Evolutionary conservation across 1,139 yeast genomes (phyloP).

Genomic region (Blastobotrys apis): DNA sequence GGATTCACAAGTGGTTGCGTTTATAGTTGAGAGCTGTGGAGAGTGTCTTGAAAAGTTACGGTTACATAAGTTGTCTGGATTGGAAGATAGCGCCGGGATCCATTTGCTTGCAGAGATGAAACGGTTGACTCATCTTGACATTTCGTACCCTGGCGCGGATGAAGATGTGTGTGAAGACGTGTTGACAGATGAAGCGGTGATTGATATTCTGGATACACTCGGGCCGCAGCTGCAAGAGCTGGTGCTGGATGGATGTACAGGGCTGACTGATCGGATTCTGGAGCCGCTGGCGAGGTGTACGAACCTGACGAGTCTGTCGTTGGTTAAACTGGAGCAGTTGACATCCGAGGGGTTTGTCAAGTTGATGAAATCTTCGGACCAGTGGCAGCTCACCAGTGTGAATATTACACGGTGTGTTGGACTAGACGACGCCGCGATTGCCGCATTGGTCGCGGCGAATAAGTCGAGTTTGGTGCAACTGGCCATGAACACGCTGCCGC

Average conservation of each 20-base stretch:
- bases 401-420: constrained; percentile 62
- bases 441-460: constrained; percentile 44
- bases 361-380: constrained; percentile 52
- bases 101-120: constrained; percentile 60
- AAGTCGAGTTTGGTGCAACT: constrained; percentile 58
- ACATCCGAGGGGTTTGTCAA: constrained; percentile 60
- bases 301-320: constrained; percentile 40
- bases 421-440: constrained; percentile 58
- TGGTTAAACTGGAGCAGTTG: constrained; percentile 52
- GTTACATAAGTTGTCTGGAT: constrained; percentile 68
- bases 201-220: constrained; percentile 56
- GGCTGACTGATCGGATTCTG: constrained; percentile 61
- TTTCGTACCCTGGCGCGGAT: constrained; percentile 48
- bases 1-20: constrained; percentile 57
- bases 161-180: constrained; percentile 40
- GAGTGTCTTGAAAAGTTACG: constrained; percentile 48
- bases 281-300: constrained; percentile 32
- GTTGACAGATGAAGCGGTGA: constrained; percentile 66
- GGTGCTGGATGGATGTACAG: constrained; percentile 66
- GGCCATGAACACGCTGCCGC: constrained; percentile 63
- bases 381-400: constrained; percentile 49
- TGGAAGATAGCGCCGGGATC: constrained; percentile 57
- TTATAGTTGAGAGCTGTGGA: constrained; percentile 56
- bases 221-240: constrained; percentile 60
- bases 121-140: constrained; percentile 52